Evolutionary conservation across 768 basidiomycete species (phyloP), one percentile per base, ranked within the genome.

Genomic region (Mycena indigotica): DNA sequence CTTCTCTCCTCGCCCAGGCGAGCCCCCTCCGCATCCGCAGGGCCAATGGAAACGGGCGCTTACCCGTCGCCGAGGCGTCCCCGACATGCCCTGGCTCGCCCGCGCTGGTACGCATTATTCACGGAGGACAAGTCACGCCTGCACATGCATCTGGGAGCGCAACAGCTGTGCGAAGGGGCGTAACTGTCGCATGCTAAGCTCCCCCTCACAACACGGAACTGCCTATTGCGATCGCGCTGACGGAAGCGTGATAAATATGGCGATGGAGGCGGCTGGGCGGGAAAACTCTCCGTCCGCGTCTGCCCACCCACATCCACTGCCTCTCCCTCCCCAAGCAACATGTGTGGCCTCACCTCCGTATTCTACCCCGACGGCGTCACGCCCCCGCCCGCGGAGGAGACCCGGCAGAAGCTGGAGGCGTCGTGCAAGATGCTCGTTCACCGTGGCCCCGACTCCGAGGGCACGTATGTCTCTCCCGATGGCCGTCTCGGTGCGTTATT

Each of bases 361-460:
- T 44, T 44, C 41, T 44, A 44, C 23, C 41, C 41, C 41, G 41
- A 44, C 8, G 21, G 13, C 13, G 41, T 44, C 41, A 19, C n/a
- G 8, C 12, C 41, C 15, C 41, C 41, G 6, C 41, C 41, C 13
- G 15, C 6, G 41, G 8, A 44, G 41, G 41, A 44, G 41, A 8
- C n/a, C 15, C 6, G n/a, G 21, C 15, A 44, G 41, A 6, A 52
- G 17, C 61, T 62, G 29, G 56, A 26, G 12, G 51, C 3, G 3
- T 59, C 62, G 4, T 41, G 55, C 12, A 48, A 60, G 23, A 28
- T 23, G 8, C 60, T 62, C 19, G 51, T 45, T 17, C 58, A 62
- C 53, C 61, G 61, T 32, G 61, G 62, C 4, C 62, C 62, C 3
- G 62, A 63, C 46, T 60, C 58, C 2, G 35, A 26, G 24, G 62